Conservation (phyloP, 2,329 filamentous ascomycete species). For the Pseudogymnoascus sp. region DNA sequence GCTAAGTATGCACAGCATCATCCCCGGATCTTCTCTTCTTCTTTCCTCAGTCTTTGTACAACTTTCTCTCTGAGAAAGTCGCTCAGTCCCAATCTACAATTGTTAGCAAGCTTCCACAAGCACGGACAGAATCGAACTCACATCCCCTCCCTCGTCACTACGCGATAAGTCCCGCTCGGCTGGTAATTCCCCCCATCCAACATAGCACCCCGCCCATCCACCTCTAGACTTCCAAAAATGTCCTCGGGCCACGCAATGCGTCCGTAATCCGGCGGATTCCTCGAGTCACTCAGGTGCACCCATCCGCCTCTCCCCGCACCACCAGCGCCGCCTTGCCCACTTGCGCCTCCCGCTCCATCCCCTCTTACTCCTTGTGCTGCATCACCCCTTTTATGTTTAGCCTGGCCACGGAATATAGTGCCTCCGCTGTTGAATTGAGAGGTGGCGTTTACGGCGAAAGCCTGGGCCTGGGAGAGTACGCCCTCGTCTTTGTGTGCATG, state of each 20-base stretch:
- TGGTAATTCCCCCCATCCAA: constrained; percentile 45
- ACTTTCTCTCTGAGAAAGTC: constrained; percentile 48
- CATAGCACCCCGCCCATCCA: constrained; percentile 48
- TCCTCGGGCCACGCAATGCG: constrained; percentile 63
- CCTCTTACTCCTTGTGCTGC: constrained; percentile 35
- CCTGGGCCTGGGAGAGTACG: constrained; percentile 48
- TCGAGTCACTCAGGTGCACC: constrained; percentile 55
- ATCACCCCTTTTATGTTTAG: constrained; percentile 22
- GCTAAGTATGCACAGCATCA: not conserved
- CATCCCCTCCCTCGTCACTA: constrained; percentile 60
- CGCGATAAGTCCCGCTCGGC: constrained; percentile 53
- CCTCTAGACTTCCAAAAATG: constrained; percentile 60
- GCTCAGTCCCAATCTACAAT: constrained; percentile 43
- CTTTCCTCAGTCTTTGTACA: constrained; percentile 42
- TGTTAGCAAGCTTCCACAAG: constrained; percentile 18
- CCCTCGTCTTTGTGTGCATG: constrained; percentile 49
- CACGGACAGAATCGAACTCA: constrained; percentile 35
- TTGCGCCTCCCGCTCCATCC: constrained; percentile 46
- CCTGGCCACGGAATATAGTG: constrained; percentile 36
- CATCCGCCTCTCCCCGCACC: constrained; percentile 53
- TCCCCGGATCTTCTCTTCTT: constrained; percentile 34
- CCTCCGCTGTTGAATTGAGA: constrained; percentile 45
- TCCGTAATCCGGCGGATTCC: constrained; percentile 59
- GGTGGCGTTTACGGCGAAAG: constrained; percentile 51
- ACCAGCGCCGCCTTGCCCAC: constrained; percentile 51